Evolutionary conservation across 2,329 filamentous ascomycete genomes (phyloP), one percentile per base, ranked within the genome.

Genomic region (Talaromyces sp.): DNA sequence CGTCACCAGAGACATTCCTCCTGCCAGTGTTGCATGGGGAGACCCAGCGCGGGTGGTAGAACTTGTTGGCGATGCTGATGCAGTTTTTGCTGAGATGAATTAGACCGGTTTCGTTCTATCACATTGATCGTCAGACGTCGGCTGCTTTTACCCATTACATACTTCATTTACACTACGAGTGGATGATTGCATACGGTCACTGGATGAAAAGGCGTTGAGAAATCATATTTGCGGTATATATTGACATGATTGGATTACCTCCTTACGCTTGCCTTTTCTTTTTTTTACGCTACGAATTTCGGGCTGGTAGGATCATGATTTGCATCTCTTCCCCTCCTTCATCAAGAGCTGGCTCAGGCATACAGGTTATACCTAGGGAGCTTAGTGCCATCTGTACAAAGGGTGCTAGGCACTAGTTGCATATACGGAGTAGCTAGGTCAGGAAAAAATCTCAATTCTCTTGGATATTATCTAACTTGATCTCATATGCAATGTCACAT

Each of bases 1-100:
- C 3, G 77, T 78, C 3, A 76, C 75, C 11, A 74, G 71, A 68
- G 67, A 75, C 67, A 68, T 69, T 15, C 64, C 68, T 27, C 61
- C 66, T n/a, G 64, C 58, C n/a, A 73, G 69, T 19, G 77, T 81
- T 8, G 79, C 76, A 13, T 69, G 79, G 11, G 79, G 79, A 1
- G 70, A 68, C 5, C 79, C 78, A 0, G 78, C 78, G 4, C 73
- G 66, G 62, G 63, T 61, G 45, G 47, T 61, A 5, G 58, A 65
- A 22, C 29, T 40, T 7, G 53, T 65, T 25, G 22, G 61, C 22
- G 58, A 65, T 47, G 47, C 34, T 17, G 7, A 15, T 17, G 40
- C 43, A 11, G 40, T 34, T 25, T 25, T 19, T 22, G 29, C 36
- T 29, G 19, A n/a, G 19, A 34, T 25, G 25, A 40, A 19, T 27